Conservation (phyloP, 805 yeast genomes). For the Schwanniomyces sp. region DNA sequence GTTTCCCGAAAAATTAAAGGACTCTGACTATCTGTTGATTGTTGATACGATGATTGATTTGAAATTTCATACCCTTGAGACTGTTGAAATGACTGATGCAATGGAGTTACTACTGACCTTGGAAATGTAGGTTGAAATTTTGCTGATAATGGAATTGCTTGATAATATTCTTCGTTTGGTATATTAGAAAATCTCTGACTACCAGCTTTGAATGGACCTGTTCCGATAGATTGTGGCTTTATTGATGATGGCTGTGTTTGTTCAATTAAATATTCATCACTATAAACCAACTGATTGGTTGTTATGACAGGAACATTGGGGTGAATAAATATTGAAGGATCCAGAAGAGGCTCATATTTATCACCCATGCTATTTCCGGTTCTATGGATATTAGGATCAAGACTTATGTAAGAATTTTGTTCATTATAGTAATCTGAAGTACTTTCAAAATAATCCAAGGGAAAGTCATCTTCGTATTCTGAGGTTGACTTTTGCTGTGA, state of each 20-base stretch:
- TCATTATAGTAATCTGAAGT: constrained; percentile 9
- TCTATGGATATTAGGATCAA: constrained; percentile 16
- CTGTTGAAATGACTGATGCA: not conserved
- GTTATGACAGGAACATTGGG: constrained; percentile 11
- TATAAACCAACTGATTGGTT: constrained; percentile 37
- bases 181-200: constrained; percentile 7
- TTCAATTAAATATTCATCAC: constrained; percentile 51
- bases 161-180: constrained; percentile 20
- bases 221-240: constrained; percentile 1
- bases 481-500: constrained; percentile 19
- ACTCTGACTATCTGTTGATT: not conserved
- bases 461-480: constrained; percentile 64
- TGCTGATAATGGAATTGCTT: constrained; percentile 20
- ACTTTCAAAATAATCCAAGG: constrained; percentile 63
- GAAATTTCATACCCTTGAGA: constrained; percentile 6
- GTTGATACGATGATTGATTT: not conserved
- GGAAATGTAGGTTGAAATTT: constrained; percentile 20
- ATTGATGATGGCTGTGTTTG: constrained; percentile 49
- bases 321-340: constrained; percentile 16
- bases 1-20: constrained; percentile 9
- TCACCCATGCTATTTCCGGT: constrained; percentile 13
- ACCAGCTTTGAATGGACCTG: not conserved
- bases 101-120: constrained; percentile 6
- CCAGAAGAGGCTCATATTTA: constrained; percentile 17
- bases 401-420: constrained; percentile 19